Evolutionary conservation across 345 rosid species (phyloP).

Genomic region (Boechera retrofracta): DNA sequence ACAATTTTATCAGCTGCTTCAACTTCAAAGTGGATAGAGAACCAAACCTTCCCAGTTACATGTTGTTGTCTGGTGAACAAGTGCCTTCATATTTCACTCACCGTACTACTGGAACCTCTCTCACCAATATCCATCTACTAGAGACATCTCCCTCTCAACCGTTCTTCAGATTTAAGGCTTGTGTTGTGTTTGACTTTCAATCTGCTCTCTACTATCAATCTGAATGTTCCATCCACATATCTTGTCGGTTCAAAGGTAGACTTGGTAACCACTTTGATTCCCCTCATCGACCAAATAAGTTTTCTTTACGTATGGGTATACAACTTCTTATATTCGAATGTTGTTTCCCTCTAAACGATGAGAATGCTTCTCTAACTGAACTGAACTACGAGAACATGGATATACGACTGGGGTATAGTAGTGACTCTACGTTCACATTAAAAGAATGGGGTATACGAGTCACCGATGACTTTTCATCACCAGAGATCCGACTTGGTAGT

Average conservation of each 20-base stretch:
- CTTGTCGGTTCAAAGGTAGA: neutral
- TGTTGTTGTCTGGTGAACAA: neutral
- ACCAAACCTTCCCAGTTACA: neutral
- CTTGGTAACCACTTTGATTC: neutral
- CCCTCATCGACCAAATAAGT: neutral
- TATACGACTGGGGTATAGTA: neutral
- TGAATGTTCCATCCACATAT: too few species aligned
- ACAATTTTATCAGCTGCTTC: neutral
- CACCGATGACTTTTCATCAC: neutral
- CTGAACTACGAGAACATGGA: neutral
- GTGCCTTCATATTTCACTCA: conserved; percentile 20
- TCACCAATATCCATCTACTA: neutral
- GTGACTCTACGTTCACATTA: too few species aligned
- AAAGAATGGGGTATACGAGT: neutral
- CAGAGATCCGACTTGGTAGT: neutral
- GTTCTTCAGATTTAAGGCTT: neutral
- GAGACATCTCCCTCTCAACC: neutral
- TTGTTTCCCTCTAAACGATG: neutral
- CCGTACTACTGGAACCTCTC: neutral
- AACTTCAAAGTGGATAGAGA: neutral
- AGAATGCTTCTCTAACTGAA: neutral
- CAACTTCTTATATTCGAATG: neutral
- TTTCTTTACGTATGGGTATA: rapidly evolving
- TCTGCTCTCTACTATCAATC: too few species aligned
- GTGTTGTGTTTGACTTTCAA: neutral